A percentile compares a stretch with the other conserved stretches of the same genome.
Evolutionary conservation across 345 rosid species (phyloP).

Genomic region (Hibiscus syriacus): DNA sequence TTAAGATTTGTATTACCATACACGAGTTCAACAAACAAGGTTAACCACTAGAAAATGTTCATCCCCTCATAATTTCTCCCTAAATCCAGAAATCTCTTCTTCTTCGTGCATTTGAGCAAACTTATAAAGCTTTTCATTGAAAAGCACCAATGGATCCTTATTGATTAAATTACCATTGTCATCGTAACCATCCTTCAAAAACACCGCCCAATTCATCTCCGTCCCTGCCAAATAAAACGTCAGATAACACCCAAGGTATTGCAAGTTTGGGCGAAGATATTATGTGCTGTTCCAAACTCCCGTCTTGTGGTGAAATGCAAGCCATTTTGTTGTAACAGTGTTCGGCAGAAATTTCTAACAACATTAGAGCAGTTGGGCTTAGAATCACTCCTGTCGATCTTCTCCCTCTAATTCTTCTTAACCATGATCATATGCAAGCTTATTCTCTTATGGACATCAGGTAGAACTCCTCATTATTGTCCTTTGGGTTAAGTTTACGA

Average conservation of each 20-base stretch:
- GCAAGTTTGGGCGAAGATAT: conserved; percentile 98
- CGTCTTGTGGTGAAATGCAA: conserved; percentile 97
- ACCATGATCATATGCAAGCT: conserved; percentile 99
- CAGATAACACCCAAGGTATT: conserved; percentile 94
- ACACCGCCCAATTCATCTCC: conserved; percentile 92
- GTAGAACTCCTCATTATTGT: conserved; percentile 24
- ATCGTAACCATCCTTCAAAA: conserved; percentile 57
- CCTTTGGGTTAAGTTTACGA: background rate
- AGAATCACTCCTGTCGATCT: conserved; percentile 92
- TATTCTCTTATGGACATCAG: conserved; percentile 97
- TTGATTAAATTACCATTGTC: conserved; percentile 44
- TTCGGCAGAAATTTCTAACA: conserved; percentile 75
- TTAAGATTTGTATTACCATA: too few species aligned
- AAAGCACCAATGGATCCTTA: conserved; percentile 73
- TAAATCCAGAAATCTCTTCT: conserved; percentile 13
- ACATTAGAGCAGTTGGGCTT: conserved; percentile 86
- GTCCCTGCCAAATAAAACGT: conserved; percentile 85
- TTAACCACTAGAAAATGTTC: background rate
- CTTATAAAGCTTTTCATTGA: conserved; percentile 51
- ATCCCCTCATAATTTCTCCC: conserved; percentile 8
- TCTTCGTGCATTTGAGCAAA: conserved; percentile 50
- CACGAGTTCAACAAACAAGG: too few species aligned
- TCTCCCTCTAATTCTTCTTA: conserved; percentile 87
- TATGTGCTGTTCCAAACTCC: conserved; percentile 94
- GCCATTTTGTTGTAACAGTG: conserved; percentile 94